Evolutionary conservation across 352 stramenopile species (phyloP).

Genomic region (Globisporangium lucens): DNA sequence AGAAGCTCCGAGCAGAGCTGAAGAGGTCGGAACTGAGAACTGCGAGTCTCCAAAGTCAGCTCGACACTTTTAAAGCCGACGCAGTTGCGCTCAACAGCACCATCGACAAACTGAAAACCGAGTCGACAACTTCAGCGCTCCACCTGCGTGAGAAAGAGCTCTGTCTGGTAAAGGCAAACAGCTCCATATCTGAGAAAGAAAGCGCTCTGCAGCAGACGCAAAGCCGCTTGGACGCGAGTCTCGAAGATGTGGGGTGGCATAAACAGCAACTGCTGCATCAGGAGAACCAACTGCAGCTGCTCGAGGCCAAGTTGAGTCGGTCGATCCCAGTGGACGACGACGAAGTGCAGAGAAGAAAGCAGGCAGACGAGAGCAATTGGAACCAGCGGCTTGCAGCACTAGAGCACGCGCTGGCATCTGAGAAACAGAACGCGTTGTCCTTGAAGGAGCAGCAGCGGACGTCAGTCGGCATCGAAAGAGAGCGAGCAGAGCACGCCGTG

Average conservation of each 20-base stretch:
- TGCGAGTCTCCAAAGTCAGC: not conserved
- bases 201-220: conserved; percentile 25
- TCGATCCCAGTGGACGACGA: conserved; percentile 53
- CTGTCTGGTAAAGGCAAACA: not conserved
- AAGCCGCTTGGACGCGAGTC: conserved; percentile 15
- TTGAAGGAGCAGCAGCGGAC: conserved; percentile 39
- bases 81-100: not conserved
- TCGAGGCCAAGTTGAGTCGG: conserved; percentile 49
- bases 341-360: conserved; percentile 31
- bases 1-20: conserved; percentile 22
- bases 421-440: conserved; percentile 35
- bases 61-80: conserved; percentile 8
- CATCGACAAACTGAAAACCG: not conserved
- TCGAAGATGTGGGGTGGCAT: conserved; percentile 37
- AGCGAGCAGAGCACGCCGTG: conserved; percentile 42
- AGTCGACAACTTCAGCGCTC: not conserved
- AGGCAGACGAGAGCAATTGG: conserved; percentile 57
- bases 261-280: conserved; percentile 30
- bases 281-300: conserved; percentile 36
- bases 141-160: not conserved
- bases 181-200: conserved; percentile 1
- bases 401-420: conserved; percentile 47
- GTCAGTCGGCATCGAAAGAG: conserved; percentile 34
- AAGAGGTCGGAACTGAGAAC: not conserved
- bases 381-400: conserved; percentile 50